Base-by-base conservation (phyloP, 2,329 filamentous ascomycete genomes). In the Aureobasidium sp. region DNA sequence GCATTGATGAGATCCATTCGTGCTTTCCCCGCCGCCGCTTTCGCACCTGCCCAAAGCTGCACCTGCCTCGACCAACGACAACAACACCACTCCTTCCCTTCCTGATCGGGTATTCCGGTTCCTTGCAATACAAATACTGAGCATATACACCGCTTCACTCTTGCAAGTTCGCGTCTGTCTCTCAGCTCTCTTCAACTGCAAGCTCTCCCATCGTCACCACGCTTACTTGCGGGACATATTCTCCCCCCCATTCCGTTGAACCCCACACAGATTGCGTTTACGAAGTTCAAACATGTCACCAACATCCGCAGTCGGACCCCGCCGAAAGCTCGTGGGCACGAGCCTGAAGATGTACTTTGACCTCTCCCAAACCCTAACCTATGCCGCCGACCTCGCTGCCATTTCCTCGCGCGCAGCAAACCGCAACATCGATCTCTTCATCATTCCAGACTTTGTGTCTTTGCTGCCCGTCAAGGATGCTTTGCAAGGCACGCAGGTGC, bases 291-390 rank as follows among this genome's bases (percentile, higher is more conserved):
- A 37, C 35, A 61, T 51, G 37, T 57, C 54, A 21, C 57, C 53
- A 10, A 42, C 59, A 45, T 58, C 61, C 45, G 57, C 57, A 63
- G 55, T 47, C 55, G 55, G 55, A 38, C 42, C 46, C 54, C 69
- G 70, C 60, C 82, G 83, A 68, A 84, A 84, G 67, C 78, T 91
- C 63, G 79, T 91, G 62, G 87, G 88, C 71, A 84, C 90, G 64
- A 88, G 84, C 49, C 83, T 87, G 40, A 91, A 91, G 69, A 88
- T 90, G 83, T 91, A 92, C 79, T 92, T 92, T 74, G 83, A 85
- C 63, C 80, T 86, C 9, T 74, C 80, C 11, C 78, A 79, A 63
- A 91, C 88, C 1, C 74, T 71, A 69, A 78, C 70, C 50, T 78
- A 79, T 68, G 69, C 78, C 60, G 70, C 74, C 54, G 72, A 73